Percentiles rank a stretch among this genome's conserved stretches.
phyloP scores from a whole-genome alignment of 768 basidiomycete species.

The Pholiota conissans region DNA sequence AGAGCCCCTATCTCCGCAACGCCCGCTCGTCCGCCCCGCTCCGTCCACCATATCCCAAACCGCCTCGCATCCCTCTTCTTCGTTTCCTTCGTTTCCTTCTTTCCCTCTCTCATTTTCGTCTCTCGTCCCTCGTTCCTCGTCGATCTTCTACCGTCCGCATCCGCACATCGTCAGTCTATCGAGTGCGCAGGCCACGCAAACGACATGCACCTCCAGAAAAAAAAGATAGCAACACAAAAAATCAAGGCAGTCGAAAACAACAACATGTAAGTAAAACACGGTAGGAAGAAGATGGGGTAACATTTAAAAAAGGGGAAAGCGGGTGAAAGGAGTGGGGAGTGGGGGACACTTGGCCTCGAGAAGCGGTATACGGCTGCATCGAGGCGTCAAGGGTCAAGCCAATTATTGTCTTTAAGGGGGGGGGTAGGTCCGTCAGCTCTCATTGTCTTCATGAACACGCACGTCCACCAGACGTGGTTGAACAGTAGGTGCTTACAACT shows the following conservation, averaged over 20 bases:
- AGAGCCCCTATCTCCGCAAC: not conserved
- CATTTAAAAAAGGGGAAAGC: not conserved
- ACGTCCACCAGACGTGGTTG: too few species aligned
- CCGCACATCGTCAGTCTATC: not conserved
- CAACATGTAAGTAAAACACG: not conserved
- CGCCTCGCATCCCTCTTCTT: not conserved
- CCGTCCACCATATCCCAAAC: not conserved
- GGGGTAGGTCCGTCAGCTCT: too few species aligned
- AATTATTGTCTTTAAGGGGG: too few species aligned
- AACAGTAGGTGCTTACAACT: constrained; percentile 15
- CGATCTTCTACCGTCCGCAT: not conserved
- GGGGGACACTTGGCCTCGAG: not conserved
- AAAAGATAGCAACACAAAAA: not conserved
- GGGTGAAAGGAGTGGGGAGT: not conserved
- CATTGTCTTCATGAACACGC: too few species aligned
- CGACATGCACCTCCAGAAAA: not conserved
- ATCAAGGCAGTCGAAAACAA: not conserved
- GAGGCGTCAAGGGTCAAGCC: not conserved
- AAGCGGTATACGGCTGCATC: not conserved
- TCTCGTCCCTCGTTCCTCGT: not conserved
- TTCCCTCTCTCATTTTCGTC: not conserved
- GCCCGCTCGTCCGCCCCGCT: not conserved
- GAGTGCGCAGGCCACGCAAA: not conserved
- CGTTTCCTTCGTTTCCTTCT: not conserved
- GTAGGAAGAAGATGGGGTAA: not conserved